Evolutionary conservation across 352 stramenopile species (phyloP), one percentile per base, ranked within the genome.

Genomic region (Phytophthora agathidicida): DNA sequence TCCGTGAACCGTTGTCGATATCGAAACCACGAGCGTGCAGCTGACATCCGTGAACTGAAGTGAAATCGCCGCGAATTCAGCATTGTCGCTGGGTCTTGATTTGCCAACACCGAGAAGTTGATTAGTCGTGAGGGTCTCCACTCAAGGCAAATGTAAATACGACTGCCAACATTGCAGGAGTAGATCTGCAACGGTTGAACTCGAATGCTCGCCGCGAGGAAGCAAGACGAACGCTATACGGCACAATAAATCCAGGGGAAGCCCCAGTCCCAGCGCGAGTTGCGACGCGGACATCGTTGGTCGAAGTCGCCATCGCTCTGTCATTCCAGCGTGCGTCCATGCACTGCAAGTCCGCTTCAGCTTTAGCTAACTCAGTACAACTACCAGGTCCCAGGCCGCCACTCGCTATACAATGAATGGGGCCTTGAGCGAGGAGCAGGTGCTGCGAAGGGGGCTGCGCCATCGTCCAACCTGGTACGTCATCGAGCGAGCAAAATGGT

Each of bases 401-500:
- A 39, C 38, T 51, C 42, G 58, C 50, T 46, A 67, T 36, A 10
- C 42, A 26, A 13, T 48, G 24, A 20, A 32, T n/a, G 22, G n/a
- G n/a, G n/a, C n/a, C n/a, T n/a, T n/a, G n/a, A n/a, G 38, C 20
- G 14, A 23, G 39, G 23, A 49, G 20, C 20, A 20, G 31, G 32
- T 27, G 37, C 42, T 65, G 61, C 41, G 63, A 68, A 54, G 43
- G 58, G 53, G 50, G 49, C n/a, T 13, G 28, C 31, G 9, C 37
- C 50, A 64, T 72, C 49, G 63, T 72, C 63, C 47, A 65, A 68
- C 57, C 43, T 50, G 7, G 55, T 37, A 68, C 51, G 63, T 24
- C 52, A 65, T 38, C 41, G 48, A 31, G 17, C 22, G 30, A 27
- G 26, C 62, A n/a, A n/a, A n/a, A 70, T 64, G 31, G 60, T 65